Percentiles rank a stretch among this genome's conserved stretches.
Evolutionary conservation across 2,329 filamentous ascomycete species (phyloP).

Genomic region (Aspergillus pseudotamarii): DNA sequence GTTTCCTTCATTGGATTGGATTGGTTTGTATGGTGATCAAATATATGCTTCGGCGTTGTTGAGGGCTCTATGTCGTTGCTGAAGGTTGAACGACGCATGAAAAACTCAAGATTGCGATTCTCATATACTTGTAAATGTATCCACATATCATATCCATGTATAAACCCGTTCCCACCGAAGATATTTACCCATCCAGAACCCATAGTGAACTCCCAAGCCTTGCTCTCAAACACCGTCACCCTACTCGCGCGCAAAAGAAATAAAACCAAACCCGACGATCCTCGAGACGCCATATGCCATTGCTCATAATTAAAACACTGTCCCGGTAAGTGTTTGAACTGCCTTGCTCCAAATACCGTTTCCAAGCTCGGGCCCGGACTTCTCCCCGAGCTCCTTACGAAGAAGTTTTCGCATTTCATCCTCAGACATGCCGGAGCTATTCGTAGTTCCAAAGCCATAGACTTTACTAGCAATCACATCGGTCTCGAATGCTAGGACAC

Average conservation of each 20-base stretch:
- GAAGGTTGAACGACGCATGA: neutral
- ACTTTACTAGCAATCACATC: slow-evolving; percentile 44
- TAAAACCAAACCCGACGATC: too few species aligned
- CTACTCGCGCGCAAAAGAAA: neutral
- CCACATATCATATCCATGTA: slow-evolving; percentile 1
- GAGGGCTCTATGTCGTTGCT: too few species aligned
- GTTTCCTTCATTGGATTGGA: too few species aligned
- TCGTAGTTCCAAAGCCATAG: slow-evolving; percentile 41
- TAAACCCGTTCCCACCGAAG: neutral
- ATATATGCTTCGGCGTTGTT: too few species aligned
- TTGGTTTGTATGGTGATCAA: too few species aligned
- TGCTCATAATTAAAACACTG: slow-evolving; percentile 33
- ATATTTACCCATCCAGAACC: neutral
- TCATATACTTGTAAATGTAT: neutral
- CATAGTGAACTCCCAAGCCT: neutral
- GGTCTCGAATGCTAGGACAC: slow-evolving; percentile 39
- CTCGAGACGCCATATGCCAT: slow-evolving; percentile 6
- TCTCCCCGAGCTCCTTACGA: slow-evolving; percentile 26
- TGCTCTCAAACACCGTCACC: neutral
- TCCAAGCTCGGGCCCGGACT: slow-evolving; percentile 32
- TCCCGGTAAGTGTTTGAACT: slow-evolving; percentile 38
- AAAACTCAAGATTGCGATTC: neutral
- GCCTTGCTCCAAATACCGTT: slow-evolving; percentile 45
- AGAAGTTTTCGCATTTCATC: slow-evolving; percentile 41
- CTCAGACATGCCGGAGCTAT: slow-evolving; percentile 34